These are phyloP conservation scores for Pezicula neosporulosa DNA, from an alignment of 2,329 filamentous ascomycete species.

Conservation along the genomic window DNA sequence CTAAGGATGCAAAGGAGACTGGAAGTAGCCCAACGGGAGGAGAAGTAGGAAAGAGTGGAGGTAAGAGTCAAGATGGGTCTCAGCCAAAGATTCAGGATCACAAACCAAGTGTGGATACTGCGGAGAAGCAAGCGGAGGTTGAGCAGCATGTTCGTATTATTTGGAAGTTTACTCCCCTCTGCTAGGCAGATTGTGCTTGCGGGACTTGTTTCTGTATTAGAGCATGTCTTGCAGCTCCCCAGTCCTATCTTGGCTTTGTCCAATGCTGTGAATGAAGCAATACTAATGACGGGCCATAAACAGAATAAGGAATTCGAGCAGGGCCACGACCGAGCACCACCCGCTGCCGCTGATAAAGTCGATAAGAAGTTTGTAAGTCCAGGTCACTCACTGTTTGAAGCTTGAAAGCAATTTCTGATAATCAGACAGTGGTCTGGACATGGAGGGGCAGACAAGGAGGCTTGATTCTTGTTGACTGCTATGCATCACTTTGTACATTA, in stretches of 20 bases:
- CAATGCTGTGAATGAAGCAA: no score
- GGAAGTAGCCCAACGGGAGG: conserved; percentile 28
- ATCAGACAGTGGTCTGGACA: conserved; percentile 10
- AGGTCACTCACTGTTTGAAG: conserved; percentile 1
- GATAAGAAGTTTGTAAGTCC: conserved; percentile 44
- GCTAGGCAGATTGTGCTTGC: no score
- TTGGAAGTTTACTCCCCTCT: no score
- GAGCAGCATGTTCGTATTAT: conserved; percentile 38
- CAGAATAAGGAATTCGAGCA: conserved; percentile 51
- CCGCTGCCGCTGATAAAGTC: conserved; percentile 46
- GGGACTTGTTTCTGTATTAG: no score
- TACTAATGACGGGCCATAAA: no score
- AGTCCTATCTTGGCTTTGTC: no score
- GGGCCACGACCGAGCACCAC: conserved; percentile 44
- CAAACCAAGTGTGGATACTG: conserved; percentile 25
- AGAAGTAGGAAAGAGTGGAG: conserved; percentile 15
- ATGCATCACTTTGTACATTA: no score
- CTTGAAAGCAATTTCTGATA: neutral
- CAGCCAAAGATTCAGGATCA: conserved; percentile 51
- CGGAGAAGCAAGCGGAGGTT: conserved; percentile 54
- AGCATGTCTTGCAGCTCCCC: no score
- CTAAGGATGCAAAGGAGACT: conserved; percentile 37
- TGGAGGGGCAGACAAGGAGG: conserved; percentile 17
- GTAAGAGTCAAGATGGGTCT: conserved; percentile 30
- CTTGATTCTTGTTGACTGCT: neutral